Base-by-base conservation (phyloP, 2,329 filamentous ascomycete species). In the Ilyonectria destructans region DNA sequence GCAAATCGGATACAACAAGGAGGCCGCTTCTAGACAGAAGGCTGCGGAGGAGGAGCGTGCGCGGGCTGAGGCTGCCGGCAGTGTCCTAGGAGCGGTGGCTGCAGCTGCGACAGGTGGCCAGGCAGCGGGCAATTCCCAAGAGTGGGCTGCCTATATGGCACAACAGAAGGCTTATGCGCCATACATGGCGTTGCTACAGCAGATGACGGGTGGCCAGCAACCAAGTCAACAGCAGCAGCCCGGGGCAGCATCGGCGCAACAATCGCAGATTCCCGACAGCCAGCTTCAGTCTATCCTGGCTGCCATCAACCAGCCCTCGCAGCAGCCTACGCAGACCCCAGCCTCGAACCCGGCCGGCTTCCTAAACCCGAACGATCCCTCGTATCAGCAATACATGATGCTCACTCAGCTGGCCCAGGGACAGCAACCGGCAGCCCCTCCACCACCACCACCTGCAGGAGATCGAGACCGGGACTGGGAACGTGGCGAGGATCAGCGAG, bases 1-100 rank as follows among this genome's bases (percentile, higher is more conserved):
- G 88, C 85, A 84, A 80, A 77, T 83, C 12, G 87, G 86, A 0
- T 85, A 84, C 68, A 82, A 82, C 62, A 82, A 80, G 66, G 83
- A 84, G 58, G 52, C 76, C 13, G 77, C 81, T 9, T 75, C 77
- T 1, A 81, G 80, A 52, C 79, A 84, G 54, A 82, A 82, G 62
- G 80, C 77, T 57, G 79, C 80, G 31, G 80, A 82, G 2, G 82
- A 82, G 37, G 80, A 81, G 31, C 77, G 74, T 9, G 80, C 80
- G n/a, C 77, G 77, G 65, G 74, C 75, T 19, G 78, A 79, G 56
- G 80, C 78, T 26, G 77, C 81, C 46, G 79, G 76, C 26, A 77
- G 80, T 56, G 72, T 77, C 1, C 70, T 78, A n/a, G 70, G 74
- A 48, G 71, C 71, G 23, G 74, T 76, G 4, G 69, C 72, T 4